Conservation (phyloP, 345 rosid genomes). For the Populus nigra region DNA sequence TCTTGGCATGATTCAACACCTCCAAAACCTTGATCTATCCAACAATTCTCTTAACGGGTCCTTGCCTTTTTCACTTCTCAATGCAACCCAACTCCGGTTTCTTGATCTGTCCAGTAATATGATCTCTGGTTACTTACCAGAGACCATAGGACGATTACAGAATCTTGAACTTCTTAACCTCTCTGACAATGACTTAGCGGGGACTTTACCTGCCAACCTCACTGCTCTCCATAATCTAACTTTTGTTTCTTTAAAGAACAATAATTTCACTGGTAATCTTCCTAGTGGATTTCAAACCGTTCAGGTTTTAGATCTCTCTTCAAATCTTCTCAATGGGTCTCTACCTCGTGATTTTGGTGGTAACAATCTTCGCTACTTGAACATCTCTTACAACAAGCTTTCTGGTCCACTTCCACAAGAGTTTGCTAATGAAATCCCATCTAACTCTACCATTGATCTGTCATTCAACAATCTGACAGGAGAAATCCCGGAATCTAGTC, state of each 20-base stretch:
- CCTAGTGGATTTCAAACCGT: slow-evolving; percentile 53
- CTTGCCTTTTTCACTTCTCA: slow-evolving; percentile 57
- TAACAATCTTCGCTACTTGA: slow-evolving; percentile 47
- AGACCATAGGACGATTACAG: slow-evolving; percentile 37
- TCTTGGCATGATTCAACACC: slow-evolving; percentile 52
- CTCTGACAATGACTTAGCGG: slow-evolving; percentile 70
- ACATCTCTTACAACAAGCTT: slow-evolving; percentile 63
- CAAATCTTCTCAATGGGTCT: slow-evolving; percentile 69
- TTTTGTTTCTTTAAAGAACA: slow-evolving; percentile 53
- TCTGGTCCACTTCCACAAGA: slow-evolving; percentile 60
- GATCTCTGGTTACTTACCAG: slow-evolving; percentile 61
- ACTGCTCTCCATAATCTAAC: slow-evolving; percentile 42
- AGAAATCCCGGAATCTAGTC: slow-evolving; percentile 50
- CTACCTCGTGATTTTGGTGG: slow-evolving; percentile 75
- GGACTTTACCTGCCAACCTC: slow-evolving; percentile 51
- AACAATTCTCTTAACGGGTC: slow-evolving; percentile 81
- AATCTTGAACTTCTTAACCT: slow-evolving; percentile 58
- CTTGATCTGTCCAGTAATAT: slow-evolving; percentile 73
- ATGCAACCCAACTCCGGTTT: slow-evolving; percentile 51
- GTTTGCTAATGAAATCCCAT: slow-evolving; percentile 56
- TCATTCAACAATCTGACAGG: slow-evolving; percentile 77
- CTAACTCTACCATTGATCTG: slow-evolving; percentile 65
- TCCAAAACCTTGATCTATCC: slow-evolving; percentile 66
- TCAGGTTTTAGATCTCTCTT: slow-evolving; percentile 68
- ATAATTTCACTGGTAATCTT: slow-evolving; percentile 55